These are phyloP conservation scores for Paraconiothyrium sp. DNA, from an alignment of 2,329 filamentous ascomycete genomes.

Conservation along the genomic window DNA sequence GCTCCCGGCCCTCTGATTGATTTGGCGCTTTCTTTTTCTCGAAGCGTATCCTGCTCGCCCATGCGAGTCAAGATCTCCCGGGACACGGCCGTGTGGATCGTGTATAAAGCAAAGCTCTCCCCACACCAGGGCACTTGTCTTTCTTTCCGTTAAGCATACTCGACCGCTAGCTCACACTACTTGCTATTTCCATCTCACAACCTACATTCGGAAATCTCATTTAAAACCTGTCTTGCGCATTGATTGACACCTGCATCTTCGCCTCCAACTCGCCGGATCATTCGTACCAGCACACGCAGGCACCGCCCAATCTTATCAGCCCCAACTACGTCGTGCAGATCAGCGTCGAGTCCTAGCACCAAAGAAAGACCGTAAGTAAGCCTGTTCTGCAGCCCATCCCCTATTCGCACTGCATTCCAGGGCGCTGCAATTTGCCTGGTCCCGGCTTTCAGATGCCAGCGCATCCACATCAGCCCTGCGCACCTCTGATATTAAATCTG, in stretches of 20 bases:
- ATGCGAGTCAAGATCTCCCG: conserved; percentile 38
- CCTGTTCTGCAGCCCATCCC: conserved; percentile 42
- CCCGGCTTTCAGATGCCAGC: conserved; percentile 38
- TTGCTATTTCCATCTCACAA: conserved; percentile 16
- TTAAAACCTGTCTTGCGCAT: conserved; percentile 3
- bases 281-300: conserved; percentile 29
- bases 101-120: conserved; percentile 37
- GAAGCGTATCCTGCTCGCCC: conserved; percentile 32
- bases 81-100: conserved; percentile 30
- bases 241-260: conserved; percentile 19
- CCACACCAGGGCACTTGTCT: conserved; percentile 25
- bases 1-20: conserved; percentile 27
- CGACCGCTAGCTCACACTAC: conserved; percentile 18
- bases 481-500: conserved; percentile 47
- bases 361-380: conserved; percentile 40
- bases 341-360: conserved; percentile 21
- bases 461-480: conserved; percentile 44
- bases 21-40: conserved; percentile 38
- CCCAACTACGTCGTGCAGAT: conserved; percentile 23
- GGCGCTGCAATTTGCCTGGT: conserved; percentile 30
- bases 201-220: conserved; percentile 9
- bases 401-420: conserved; percentile 33
- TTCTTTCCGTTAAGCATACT: conserved; percentile 11
- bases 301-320: conserved; percentile 30
- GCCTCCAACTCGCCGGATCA: conserved; percentile 31